Percentiles rank a stretch among this genome's conserved stretches.
Evolutionary conservation across 129 eudicot genomes (phyloP).

Genomic region (Dittrichia graveolens): DNA sequence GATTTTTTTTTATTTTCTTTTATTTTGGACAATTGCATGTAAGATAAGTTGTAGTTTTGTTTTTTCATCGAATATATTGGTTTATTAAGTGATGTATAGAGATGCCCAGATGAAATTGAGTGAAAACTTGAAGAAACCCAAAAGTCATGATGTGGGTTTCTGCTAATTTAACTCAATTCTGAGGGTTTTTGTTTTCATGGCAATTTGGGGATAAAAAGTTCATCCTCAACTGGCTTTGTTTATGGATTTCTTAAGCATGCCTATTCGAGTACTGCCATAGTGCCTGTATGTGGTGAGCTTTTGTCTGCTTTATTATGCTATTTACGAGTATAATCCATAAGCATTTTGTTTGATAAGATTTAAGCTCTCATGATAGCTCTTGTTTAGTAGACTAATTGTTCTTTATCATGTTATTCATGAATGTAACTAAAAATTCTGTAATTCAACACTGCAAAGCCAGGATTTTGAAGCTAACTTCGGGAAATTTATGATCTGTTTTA

Average conservation of each 20-base stretch:
- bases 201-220: slow-evolving; percentile 28
- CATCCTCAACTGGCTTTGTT: neutral
- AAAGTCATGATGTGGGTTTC: slow-evolving; percentile 20
- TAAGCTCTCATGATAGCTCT: slow-evolving; percentile 5
- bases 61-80: slow-evolving; percentile 17
- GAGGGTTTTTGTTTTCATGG: slow-evolving; percentile 13
- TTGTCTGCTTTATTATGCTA: slow-evolving; percentile 1
- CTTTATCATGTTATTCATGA: slow-evolving; percentile 1
- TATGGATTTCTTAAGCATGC: neutral
- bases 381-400: slow-evolving; percentile 1
- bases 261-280: slow-evolving; percentile 7
- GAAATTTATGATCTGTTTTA: slow-evolving; percentile 2
- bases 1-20: no score
- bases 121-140: neutral
- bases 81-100: slow-evolving; percentile 12
- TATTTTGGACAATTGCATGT: slow-evolving; percentile 19
- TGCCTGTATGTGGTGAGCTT: slow-evolving; percentile 15
- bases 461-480: slow-evolving; percentile 4
- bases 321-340: slow-evolving; percentile 6
- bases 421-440: neutral
- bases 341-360: slow-evolving; percentile 19
- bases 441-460: neutral
- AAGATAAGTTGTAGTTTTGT: slow-evolving; percentile 22
- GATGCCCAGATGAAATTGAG: slow-evolving; percentile 23
- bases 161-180: slow-evolving; percentile 24